Conservation (phyloP, 306 rosid species). For the Mimosa bimucronata region DNA sequence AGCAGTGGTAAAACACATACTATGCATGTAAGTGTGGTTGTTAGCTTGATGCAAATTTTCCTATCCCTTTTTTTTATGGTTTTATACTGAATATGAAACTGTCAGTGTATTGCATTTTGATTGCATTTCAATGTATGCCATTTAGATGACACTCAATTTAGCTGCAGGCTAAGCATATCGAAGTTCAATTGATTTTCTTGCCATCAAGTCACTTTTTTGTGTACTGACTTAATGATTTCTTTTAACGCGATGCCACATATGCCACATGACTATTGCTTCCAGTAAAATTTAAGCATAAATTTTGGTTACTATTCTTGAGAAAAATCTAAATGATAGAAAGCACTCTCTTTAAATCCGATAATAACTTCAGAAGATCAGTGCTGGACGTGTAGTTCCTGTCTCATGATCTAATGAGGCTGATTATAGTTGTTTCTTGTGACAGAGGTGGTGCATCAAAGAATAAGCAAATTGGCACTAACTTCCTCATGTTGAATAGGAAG, state of each 20-base stretch:
- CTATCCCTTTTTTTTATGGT: constrained; percentile 1
- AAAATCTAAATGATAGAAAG: not conserved
- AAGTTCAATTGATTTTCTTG: not conserved
- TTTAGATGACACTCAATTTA: not conserved
- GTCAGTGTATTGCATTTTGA: not conserved
- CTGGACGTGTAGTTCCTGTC: constrained; percentile 1
- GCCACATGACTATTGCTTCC: constrained; percentile 15
- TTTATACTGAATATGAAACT: not conserved
- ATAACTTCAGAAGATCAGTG: constrained; percentile 6
- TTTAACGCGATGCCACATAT: not conserved
- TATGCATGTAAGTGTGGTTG: constrained; percentile 86
- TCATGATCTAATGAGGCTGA: constrained; percentile 15
- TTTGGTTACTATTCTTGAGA: constrained; percentile 5
- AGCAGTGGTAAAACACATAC: constrained; percentile 99
- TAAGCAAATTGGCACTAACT: not conserved
- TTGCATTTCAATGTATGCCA: constrained; percentile 28
- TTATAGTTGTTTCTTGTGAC: constrained; percentile 4
- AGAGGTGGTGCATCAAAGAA: not conserved
- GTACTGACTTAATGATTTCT: constrained; percentile 6
- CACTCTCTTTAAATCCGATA: not conserved
- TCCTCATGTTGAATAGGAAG: not conserved
- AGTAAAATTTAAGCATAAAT: not conserved
- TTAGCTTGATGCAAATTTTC: constrained; percentile 9
- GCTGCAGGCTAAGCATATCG: not conserved
- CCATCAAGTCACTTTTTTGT: constrained; percentile 11